These are phyloP conservation scores for Aspergillus pseudoglaucus DNA, from an alignment of 2,329 filamentous ascomycete genomes.

Conservation along the genomic window DNA sequence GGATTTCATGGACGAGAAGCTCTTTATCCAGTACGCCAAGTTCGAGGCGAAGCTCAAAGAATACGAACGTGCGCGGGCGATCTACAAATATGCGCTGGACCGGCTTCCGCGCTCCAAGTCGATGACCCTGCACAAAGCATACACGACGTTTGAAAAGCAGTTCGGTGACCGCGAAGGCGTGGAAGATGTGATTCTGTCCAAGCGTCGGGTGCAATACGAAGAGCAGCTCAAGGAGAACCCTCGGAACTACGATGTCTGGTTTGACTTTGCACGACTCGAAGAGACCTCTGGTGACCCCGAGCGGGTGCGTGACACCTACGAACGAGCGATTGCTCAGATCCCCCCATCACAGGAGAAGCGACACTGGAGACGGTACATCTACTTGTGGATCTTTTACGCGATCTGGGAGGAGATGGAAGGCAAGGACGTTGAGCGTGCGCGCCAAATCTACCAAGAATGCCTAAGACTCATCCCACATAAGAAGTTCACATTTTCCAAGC, in stretches of 20 bases:
- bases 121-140: conserved; percentile 78
- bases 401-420: conserved; percentile 88
- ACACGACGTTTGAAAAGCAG: conserved; percentile 97
- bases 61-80: conserved; percentile 84
- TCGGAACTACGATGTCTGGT: conserved; percentile 96
- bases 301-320: conserved; percentile 84
- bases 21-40: conserved; percentile 92
- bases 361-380: conserved; percentile 95
- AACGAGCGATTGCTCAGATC: conserved; percentile 89
- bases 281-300: conserved; percentile 77
- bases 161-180: conserved; percentile 90
- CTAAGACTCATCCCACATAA: conserved; percentile 87
- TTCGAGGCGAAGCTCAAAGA: conserved; percentile 95
- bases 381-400: conserved; percentile 96
- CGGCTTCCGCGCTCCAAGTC: conserved; percentile 84
- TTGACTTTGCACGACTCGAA: conserved; percentile 87
- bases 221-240: conserved; percentile 89
- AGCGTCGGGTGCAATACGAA: conserved; percentile 87
- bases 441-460: conserved; percentile 86
- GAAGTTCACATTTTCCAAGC: conserved; percentile 93
- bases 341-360: conserved; percentile 94
- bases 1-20: conserved; percentile 89
- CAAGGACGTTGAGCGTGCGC: conserved; percentile 68
- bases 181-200: conserved; percentile 91
- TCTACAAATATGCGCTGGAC: conserved; percentile 95